phyloP scores from a whole-genome alignment of 2,329 filamentous ascomycete species.

The Berkeleyomyces basicola region DNA sequence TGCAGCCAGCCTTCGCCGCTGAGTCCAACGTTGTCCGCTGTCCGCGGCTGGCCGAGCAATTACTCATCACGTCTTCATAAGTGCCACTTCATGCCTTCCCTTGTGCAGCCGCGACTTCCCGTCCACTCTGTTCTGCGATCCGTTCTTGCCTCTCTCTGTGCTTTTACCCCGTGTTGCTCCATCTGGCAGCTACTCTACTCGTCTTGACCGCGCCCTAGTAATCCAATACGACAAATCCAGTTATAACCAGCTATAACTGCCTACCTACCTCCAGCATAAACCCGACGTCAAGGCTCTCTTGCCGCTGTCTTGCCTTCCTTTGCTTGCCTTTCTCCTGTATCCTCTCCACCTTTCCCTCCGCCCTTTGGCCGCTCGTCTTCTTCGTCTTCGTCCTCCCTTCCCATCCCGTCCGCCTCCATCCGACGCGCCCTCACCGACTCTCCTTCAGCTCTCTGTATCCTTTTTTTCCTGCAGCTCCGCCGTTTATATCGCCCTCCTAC shows the following conservation, averaged over 20 bases:
- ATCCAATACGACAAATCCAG: too few species aligned
- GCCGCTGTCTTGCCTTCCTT: not conserved
- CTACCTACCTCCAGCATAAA: not conserved
- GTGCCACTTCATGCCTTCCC: not conserved
- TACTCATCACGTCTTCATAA: not conserved
- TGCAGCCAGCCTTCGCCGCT: not conserved
- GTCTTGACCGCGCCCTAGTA: not conserved
- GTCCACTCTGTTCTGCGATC: not conserved
- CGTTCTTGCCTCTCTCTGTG: not conserved
- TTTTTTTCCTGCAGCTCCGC: not conserved
- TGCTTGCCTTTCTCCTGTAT: not conserved
- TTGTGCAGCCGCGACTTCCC: not conserved
- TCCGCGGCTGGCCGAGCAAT: not conserved
- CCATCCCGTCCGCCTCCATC: not conserved
- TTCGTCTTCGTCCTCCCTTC: not conserved
- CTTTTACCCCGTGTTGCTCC: not conserved
- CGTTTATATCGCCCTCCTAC: not conserved
- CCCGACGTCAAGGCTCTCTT: not conserved
- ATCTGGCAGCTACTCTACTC: not conserved
- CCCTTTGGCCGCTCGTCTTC: not conserved
- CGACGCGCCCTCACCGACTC: not conserved
- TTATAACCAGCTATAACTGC: not conserved
- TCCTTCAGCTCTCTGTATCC: not conserved
- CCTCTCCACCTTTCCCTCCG: not conserved
- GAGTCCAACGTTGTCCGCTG: too few species aligned